Evolutionary conservation across 306 rosid genomes (phyloP).

Genomic region (Cajanus cajan): DNA sequence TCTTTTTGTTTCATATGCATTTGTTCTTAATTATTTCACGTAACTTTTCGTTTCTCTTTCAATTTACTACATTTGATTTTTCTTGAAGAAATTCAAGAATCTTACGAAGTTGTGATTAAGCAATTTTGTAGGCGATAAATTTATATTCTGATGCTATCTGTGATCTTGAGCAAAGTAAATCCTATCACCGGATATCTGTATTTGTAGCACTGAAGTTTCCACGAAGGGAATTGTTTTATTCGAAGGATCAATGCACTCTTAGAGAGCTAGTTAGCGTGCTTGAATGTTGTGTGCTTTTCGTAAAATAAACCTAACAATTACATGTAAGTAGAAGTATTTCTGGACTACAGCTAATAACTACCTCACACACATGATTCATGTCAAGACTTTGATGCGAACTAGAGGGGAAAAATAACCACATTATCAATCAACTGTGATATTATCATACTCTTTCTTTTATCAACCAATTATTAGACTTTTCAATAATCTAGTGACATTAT

Average conservation of each 20-base stretch:
- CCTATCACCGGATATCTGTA: too few relatives aligned
- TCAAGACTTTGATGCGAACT: background rate
- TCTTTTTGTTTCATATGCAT: background rate
- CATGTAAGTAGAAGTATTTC: background rate
- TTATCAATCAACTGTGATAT: background rate
- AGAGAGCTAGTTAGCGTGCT: background rate
- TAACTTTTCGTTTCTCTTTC: background rate
- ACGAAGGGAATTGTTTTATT: background rate
- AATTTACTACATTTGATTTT: background rate
- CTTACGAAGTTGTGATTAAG: background rate
- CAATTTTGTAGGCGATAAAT: background rate
- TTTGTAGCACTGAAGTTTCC: background rate
- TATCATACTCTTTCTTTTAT: background rate
- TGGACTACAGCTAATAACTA: background rate
- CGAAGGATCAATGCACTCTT: background rate
- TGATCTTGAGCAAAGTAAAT: background rate
- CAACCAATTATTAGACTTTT: too few relatives aligned
- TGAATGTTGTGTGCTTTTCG: background rate
- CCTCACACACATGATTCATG: constrained; percentile 10
- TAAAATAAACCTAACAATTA: background rate
- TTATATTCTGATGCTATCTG: background rate
- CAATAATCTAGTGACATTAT: too few relatives aligned
- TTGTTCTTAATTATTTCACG: background rate
- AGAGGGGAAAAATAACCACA: background rate
- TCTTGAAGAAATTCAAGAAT: background rate